Evolutionary conservation across 192 early-diverging fungal genomes (phyloP).

Genomic region (Rhizophagus clarus): DNA sequence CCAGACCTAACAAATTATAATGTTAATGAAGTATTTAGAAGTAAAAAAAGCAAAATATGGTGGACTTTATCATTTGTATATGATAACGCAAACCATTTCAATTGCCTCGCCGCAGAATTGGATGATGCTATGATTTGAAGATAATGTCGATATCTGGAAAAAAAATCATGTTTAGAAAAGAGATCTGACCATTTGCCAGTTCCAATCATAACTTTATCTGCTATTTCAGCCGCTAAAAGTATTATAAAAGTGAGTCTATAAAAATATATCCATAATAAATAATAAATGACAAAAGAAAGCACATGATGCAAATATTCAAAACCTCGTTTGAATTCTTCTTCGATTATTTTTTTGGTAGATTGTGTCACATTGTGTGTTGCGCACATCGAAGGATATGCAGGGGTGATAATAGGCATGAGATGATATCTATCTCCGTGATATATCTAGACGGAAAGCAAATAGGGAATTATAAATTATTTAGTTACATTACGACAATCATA

Average conservation of each 20-base stretch:
- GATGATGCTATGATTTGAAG: conserved; percentile 86
- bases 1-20: conserved; percentile 62
- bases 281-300: background rate
- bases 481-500: background rate
- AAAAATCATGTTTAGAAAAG: conserved; percentile 90
- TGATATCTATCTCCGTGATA: conserved; percentile 81
- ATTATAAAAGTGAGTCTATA: background rate
- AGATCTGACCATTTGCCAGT: conserved; percentile 78
- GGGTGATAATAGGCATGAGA: conserved; percentile 98
- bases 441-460: conserved; percentile 36
- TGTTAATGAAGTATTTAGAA: conserved; percentile 16
- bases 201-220: conserved; percentile 75
- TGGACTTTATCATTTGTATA: background rate
- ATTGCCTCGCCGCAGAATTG: conserved; percentile 68
- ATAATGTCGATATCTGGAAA: conserved; percentile 84
- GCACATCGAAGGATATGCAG: conserved; percentile 98
- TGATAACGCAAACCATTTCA: conserved; percentile 59
- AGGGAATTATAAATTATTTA: background rate
- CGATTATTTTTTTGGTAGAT: conserved; percentile 84
- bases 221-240: conserved; percentile 65
- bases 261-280: conserved; percentile 6
- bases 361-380: conserved; percentile 94
- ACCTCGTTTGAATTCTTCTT: conserved; percentile 77
- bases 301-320: background rate
- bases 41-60: background rate